Evolutionary conservation across 192 early-diverging fungal species (phyloP), one percentile per base, ranked within the genome.

Genomic region (Podila clonocystis): DNA sequence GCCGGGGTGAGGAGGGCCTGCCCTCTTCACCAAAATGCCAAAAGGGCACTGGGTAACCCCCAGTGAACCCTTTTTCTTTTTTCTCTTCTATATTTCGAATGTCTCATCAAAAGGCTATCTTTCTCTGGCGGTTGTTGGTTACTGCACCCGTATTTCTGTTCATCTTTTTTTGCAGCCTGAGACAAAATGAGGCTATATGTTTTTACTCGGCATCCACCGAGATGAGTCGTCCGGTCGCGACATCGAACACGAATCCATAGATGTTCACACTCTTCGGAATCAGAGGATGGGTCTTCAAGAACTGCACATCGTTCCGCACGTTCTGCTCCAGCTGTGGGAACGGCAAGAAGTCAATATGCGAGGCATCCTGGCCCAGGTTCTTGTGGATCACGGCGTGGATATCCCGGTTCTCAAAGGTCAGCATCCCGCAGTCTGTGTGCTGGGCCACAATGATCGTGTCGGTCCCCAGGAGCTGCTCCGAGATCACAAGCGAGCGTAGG

Each of bases 351-450:
- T 80, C 78, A 11, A 85, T 75, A 38, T 71, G 74, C 7, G 74
- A 58, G 5, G 72, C 84, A 66, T 82, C 84, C 9, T 52, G 61
- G 6, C 82, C 77, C 20, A 74, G 29, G 20, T 77, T 72, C 70
- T 85, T 62, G 52, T 72, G 68, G 63, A 82, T 73, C n/a, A 84
- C 61, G 7, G 63, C 66, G 49, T 75, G 52, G 26, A 83, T 75
- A 19, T 77, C 49, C 34, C 67, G 34, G 64, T 83, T 85, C 3
- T 77, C 58, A 48, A 85, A 85, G 3, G 73, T 84, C 34, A 84
- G 71, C 85, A 85, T 85, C 7, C 84, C 84, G 61, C 85, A 86
- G 55, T 86, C 84, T 2, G 72, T 78, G 28, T 85, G 83, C 24
- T 80, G 75, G 0, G 62, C 61, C 7, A 85, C 63, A 41, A 72